Base-by-base conservation (phyloP, 345 rosid genomes). In the Clarkia xantiana region DNA sequence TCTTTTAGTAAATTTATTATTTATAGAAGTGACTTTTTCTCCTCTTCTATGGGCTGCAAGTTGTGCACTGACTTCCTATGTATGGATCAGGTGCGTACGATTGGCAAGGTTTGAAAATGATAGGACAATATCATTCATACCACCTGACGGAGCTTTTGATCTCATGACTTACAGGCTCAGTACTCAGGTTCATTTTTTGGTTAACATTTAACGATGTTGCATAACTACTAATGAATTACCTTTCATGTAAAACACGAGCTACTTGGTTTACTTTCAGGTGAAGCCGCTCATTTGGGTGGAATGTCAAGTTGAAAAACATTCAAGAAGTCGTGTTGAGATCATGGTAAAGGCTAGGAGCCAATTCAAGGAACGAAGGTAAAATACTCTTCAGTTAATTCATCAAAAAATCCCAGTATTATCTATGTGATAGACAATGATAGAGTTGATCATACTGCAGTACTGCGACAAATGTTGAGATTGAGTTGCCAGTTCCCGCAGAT, bases 91-190 rank as follows among this genome's bases (percentile, higher is more conserved):
- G 80, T 91, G 94, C 72, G 98, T 86, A 40, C 84, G 98, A 20
- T 74, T 91, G 73, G 98, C 98, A 11, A 84, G 89, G 61, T 91
- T 91, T 63, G 96, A 91, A 60, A 91, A 91, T 65, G 98, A 91
- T 59, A 67, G 96, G 52, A 91, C 94, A 9, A 91, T 91, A 65
- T 91, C 98, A 19, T 86, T 86, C 59, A 73, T 90, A 67, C 97
- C 97, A 36, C 97, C 97, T 14, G 97, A 90, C 70, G 98, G 96
- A 15, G 62, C 98, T 73, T 91, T 91, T 63, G 97, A 90, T 66
- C 81, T 90, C 54, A 90, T 90, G 97, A 86, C 95, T 22, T 90
- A 90, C 51, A 81, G 97, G 70, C 94, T 90, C 56, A 86, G 85
- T 59, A 86, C 95, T 49, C 94, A 90, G 97, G 97, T 90, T 59